phyloP scores from a whole-genome alignment of 2,329 filamentous ascomycete species.

The Aspergillus aculeatinus region DNA sequence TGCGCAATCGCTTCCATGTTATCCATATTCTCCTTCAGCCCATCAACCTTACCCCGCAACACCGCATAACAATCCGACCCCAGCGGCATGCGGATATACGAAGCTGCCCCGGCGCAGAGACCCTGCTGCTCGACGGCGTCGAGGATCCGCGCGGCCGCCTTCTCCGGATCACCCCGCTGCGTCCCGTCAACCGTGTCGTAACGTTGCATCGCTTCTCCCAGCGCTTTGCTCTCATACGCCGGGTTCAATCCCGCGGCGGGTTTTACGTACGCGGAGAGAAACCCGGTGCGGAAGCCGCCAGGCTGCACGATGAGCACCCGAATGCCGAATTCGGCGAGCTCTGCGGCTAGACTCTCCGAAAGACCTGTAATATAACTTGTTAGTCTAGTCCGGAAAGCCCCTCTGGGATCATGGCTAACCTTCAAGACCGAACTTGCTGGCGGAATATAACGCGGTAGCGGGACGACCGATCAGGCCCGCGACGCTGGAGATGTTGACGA shows the following conservation, averaged over 20 bases:
- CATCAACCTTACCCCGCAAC: not conserved
- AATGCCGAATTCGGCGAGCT: constrained; percentile 48
- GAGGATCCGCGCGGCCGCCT: not conserved
- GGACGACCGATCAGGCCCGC: constrained; percentile 16
- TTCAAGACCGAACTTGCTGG: constrained; percentile 23
- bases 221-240: not conserved
- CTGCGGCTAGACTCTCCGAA: constrained; percentile 45
- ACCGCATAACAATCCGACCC: not conserved
- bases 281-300: constrained; percentile 38
- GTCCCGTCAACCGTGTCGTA: not conserved
- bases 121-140: not conserved
- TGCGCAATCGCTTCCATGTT: not conserved
- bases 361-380: constrained; percentile 46
- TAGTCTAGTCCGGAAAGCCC: no score
- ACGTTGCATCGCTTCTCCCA: not conserved
- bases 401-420: not conserved
- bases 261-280: not conserved
- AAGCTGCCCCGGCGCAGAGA: not conserved
- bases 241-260: not conserved
- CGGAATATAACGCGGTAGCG: constrained; percentile 47
- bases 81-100: not conserved
- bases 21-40: not conserved
- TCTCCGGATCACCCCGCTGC: not conserved
- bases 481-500: not conserved
- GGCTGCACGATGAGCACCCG: constrained; percentile 46